Conservation (phyloP, 768 basidiomycete genomes). For the Kwoniella sp. region DNA sequence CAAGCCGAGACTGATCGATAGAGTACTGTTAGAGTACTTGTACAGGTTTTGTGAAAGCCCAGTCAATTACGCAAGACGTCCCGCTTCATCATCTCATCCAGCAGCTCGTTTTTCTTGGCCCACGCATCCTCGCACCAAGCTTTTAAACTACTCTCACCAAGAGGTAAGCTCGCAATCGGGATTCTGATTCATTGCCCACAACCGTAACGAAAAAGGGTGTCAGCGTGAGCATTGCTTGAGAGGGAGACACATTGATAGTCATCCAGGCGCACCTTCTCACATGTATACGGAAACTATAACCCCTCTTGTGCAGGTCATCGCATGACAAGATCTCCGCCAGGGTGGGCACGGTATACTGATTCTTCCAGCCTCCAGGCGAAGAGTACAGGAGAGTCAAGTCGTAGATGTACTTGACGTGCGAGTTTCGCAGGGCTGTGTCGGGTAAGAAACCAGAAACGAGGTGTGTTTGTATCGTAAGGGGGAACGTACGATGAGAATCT, state of each 20-base stretch:
- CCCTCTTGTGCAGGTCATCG: slow-evolving; percentile 28
- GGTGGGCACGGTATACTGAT: slow-evolving; percentile 21
- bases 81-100: slow-evolving; percentile 12
- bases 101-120: slow-evolving; percentile 28
- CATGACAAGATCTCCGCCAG: slow-evolving; percentile 27
- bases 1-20: no score
- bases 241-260: no score
- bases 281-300: slow-evolving; percentile 35
- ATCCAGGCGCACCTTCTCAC: slow-evolving; percentile 33
- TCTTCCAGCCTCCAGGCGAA: slow-evolving; percentile 12
- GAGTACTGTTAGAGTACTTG: no score
- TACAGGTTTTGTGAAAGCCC: no score
- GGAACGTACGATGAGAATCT: neutral
- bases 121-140: slow-evolving; percentile 39
- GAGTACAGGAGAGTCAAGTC: slow-evolving; percentile 38
- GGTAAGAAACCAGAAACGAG: neutral
- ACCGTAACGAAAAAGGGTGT: no score
- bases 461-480: no score
- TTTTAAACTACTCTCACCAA: slow-evolving; percentile 28
- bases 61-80: neutral
- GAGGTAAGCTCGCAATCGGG: slow-evolving; percentile 32
- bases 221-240: no score
- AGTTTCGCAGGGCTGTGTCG: slow-evolving; percentile 30
- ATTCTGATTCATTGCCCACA: slow-evolving; percentile 18
- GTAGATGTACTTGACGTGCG: slow-evolving; percentile 44